Evolutionary conservation across 257 asterid species (phyloP).

Genomic region (Oldenlandia corymbosa): DNA sequence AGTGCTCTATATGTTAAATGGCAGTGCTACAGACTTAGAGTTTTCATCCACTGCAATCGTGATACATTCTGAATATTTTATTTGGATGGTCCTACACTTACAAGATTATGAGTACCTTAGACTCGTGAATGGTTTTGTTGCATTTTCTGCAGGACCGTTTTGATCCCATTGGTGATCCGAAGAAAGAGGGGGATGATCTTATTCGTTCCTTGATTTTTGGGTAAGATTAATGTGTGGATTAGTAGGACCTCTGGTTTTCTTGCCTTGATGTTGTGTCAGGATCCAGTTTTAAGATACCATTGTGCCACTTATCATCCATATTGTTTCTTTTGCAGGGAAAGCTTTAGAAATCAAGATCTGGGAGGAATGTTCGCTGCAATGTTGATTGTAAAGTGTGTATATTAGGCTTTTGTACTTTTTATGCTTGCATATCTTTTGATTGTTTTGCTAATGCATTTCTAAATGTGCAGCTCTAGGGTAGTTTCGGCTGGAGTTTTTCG

Average conservation of each 20-base stretch:
- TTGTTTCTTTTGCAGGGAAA: constrained; percentile 42
- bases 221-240: constrained; percentile 32
- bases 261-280: not conserved
- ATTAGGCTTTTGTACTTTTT: no score
- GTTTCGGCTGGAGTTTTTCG: constrained; percentile 81
- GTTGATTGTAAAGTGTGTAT: constrained; percentile 61
- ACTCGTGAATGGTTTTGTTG: not conserved
- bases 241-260: not conserved
- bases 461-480: constrained; percentile 47
- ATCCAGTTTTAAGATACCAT: constrained; percentile 8
- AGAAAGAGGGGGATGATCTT: constrained; percentile 60
- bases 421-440: not conserved
- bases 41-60: not conserved
- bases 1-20: not conserved
- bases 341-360: constrained; percentile 61
- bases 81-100: not conserved
- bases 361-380: constrained; percentile 78
- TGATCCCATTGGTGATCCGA: constrained; percentile 76
- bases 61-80: not conserved
- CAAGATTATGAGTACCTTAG: not conserved
- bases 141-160: constrained; percentile 59
- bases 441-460: constrained; percentile 9
- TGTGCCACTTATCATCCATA: not conserved
- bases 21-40: not conserved
- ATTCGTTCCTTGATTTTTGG: constrained; percentile 81